phyloP scores from a whole-genome alignment of 208 protist genomes.

The Leishmania tropica region DNA sequence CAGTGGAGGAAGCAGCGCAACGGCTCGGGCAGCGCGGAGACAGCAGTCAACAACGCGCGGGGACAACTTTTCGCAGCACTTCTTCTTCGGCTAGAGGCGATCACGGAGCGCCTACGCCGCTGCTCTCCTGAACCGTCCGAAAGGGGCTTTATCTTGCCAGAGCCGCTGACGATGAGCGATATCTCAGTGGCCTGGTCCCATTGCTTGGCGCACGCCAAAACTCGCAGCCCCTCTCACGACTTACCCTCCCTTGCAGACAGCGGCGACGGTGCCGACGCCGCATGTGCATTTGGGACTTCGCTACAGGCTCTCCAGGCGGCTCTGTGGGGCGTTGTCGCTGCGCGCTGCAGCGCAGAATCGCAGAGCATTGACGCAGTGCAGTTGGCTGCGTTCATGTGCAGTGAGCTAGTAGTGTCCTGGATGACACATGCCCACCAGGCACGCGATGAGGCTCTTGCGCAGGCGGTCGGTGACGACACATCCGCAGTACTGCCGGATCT shows the following conservation, averaged over 20 bases:
- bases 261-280: background rate
- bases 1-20: background rate
- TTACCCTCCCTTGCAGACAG: background rate
- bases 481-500: constrained; percentile 6
- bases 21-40: too few species aligned
- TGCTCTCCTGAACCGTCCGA: background rate
- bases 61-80: background rate
- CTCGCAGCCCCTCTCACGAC: too few species aligned
- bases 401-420: constrained; percentile 10
- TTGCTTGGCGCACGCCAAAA: background rate
- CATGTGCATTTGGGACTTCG: background rate
- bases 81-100: background rate
- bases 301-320: constrained; percentile 4
- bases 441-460: background rate
- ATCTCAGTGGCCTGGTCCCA: background rate
- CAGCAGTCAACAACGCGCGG: background rate
- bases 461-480: background rate
- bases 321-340: constrained; percentile 16
- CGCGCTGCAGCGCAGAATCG: background rate
- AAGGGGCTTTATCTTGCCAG: background rate
- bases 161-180: background rate
- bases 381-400: background rate
- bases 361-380: background rate
- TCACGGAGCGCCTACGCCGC: background rate
- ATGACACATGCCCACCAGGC: background rate